Conservation (phyloP, 2,329 filamentous ascomycete species). For the Penicillium sp. region DNA sequence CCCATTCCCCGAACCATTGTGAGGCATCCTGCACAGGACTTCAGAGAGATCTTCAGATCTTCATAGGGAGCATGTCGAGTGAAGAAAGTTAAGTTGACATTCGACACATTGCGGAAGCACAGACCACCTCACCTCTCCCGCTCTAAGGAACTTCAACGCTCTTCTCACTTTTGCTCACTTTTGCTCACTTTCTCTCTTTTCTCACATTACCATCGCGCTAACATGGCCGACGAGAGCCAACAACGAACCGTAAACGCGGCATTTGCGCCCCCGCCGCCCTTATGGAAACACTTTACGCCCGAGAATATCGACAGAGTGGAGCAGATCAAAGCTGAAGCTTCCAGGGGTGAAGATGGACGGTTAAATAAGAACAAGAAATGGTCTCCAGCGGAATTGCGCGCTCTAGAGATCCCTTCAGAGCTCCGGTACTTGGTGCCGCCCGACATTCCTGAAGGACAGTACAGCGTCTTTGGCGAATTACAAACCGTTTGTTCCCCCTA, state of each 20-base stretch:
- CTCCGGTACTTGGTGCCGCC: conserved; percentile 80
- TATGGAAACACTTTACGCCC: conserved; percentile 83
- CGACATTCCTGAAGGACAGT: conserved; percentile 67
- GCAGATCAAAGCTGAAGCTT: conserved; percentile 45
- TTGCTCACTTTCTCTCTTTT: background rate
- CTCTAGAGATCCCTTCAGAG: conserved; percentile 61
- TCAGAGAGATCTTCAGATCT: conserved; percentile 7
- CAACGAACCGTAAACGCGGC: conserved; percentile 55
- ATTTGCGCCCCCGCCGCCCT: conserved; percentile 83
- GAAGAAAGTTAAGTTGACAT: background rate
- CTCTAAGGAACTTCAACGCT: background rate
- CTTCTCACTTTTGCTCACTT: background rate
- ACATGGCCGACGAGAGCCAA: conserved; percentile 61
- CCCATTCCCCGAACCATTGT: conserved; percentile 26
- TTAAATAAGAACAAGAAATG: conserved; percentile 29
- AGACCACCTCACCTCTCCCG: conserved; percentile 14
- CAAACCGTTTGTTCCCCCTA: conserved; percentile 51
- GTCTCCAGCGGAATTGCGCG: conserved; percentile 35
- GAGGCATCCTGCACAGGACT: conserved; percentile 26
- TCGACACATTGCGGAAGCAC: conserved; percentile 13
- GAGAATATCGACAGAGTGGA: conserved; percentile 65
- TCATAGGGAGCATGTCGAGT: conserved; percentile 1
- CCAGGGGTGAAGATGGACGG: conserved; percentile 30
- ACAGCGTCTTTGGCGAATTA: conserved; percentile 69
- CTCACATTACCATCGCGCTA: background rate